These are phyloP conservation scores for Alnus rubra DNA, from an alignment of 306 rosid genomes.

Conservation along the genomic window DNA sequence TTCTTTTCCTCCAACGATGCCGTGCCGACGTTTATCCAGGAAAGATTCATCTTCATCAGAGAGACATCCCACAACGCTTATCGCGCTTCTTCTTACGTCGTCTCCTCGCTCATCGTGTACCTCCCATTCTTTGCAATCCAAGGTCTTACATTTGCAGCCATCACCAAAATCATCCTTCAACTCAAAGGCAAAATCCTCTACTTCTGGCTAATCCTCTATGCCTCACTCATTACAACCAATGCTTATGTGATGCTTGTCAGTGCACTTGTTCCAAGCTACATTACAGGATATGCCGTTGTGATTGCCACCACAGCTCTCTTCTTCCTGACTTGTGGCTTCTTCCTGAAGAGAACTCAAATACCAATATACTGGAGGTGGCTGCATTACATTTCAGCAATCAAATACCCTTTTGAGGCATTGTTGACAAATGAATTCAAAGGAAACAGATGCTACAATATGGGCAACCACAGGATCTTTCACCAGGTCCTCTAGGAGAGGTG, in stretches of 20 bases:
- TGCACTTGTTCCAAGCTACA: constrained; percentile 90
- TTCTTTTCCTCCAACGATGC: constrained; percentile 96
- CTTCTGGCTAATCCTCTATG: constrained; percentile 74
- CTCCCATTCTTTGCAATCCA: constrained; percentile 89
- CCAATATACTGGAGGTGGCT: constrained; percentile 76
- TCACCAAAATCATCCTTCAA: constrained; percentile 56
- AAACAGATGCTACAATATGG: constrained; percentile 53
- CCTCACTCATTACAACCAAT: constrained; percentile 84
- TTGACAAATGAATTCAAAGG: constrained; percentile 75
- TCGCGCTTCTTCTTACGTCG: constrained; percentile 53
- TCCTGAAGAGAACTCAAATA: constrained; percentile 66
- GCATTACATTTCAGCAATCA: constrained; percentile 82
- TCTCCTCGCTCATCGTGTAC: constrained; percentile 64
- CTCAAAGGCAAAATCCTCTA: constrained; percentile 42
- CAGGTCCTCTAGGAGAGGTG: constrained; percentile 68
- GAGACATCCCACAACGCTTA: constrained; percentile 90
- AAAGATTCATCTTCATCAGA: constrained; percentile 85
- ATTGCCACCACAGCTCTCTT: constrained; percentile 92
- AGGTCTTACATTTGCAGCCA: constrained; percentile 80
- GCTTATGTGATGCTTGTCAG: constrained; percentile 91
- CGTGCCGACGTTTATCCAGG: constrained; percentile 81
- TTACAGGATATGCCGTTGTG: constrained; percentile 85
- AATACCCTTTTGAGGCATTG: constrained; percentile 89
- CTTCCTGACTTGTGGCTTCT: constrained; percentile 88
- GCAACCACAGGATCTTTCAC: constrained; percentile 44